Evolutionary conservation across 2,329 filamentous ascomycete species (phyloP), one percentile per base, ranked within the genome.

Genomic region (Alternaria tenuissima): DNA sequence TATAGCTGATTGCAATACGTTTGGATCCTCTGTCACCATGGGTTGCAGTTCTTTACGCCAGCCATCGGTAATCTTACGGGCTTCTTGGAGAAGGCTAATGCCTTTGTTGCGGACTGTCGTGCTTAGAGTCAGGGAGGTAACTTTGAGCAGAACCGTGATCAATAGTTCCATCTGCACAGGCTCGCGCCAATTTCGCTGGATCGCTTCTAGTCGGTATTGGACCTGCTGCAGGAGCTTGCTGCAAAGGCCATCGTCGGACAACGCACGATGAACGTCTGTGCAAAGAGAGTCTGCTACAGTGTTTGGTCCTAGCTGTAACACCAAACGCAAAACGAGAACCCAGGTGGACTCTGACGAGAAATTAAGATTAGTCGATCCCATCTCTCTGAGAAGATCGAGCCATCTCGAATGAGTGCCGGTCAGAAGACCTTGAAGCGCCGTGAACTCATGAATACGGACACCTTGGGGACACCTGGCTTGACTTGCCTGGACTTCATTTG

Each of bases 101-200:
- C 67, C 56, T 7, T 68, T 66, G 1, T 56, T 44, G 38, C 28
- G 48, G 7, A 57, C 55, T 1, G 47, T 34, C 5, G 61, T 46
- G 58, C 67, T 32, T 73, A 66, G 22, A 48, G 64, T 52, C 68
- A 81, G 1, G 73, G 66, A 69, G 16, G 64, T 68, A 1, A 81
- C 20, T 2, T 85, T 81, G 0, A 87, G 68, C 0, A 79, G 67
- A 0, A 91, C 65, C 0, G 81, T 85, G 5, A 89, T 80, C 2
- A 90, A 55, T 0, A 84, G 80, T 5, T 87, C 83, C 87, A 91
- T 89, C 14, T 82, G 81, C 52, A 85, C 74, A 0, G 76, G 78
- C 61, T 91, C 88, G 0, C 87, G 81, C 85, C 87, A 89, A 44
- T 87, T 91, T 0, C 78, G 72, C 0, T 73, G 69, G 7, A 91